A percentile compares a stretch with the other conserved stretches of the same genome.
Evolutionary conservation across 345 rosid species (phyloP).

Genomic region (Erodium maritimum): DNA sequence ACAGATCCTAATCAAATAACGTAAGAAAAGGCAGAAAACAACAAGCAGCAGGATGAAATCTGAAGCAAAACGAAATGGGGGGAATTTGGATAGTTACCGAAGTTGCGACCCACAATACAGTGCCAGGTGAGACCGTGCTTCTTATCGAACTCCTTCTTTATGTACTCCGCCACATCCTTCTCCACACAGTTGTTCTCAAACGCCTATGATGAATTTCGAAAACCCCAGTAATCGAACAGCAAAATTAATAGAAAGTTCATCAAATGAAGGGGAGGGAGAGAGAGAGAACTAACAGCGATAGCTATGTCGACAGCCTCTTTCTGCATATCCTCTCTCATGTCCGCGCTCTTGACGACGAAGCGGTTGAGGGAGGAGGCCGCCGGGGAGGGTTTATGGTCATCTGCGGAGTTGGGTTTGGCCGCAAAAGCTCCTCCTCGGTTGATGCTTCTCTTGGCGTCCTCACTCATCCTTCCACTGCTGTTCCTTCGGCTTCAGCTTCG

Average conservation of each 20-base stretch:
- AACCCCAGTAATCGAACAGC: too few species aligned
- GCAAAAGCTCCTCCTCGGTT: constrained; percentile 26
- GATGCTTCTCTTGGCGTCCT: constrained; percentile 43
- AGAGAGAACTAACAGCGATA: constrained; percentile 34
- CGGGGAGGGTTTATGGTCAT: constrained; percentile 40
- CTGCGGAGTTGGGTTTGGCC: constrained; percentile 28
- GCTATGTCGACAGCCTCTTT: constrained; percentile 83
- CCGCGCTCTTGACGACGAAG: constrained; percentile 79
- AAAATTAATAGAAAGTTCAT: too few species aligned
- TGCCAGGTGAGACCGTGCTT: constrained; percentile 98
- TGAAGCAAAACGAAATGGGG: constrained; percentile 8
- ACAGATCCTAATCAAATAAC: too few species aligned
- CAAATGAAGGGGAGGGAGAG: too few species aligned
- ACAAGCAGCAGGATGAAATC: constrained; percentile 2
- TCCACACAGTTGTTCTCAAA: constrained; percentile 71
- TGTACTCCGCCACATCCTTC: constrained; percentile 94
- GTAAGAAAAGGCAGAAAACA: too few species aligned
- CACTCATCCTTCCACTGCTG: constrained; percentile 28
- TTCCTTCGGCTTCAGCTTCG: too few species aligned
- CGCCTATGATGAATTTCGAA: too few species aligned
- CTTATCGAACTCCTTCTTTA: constrained; percentile 93
- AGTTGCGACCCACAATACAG: constrained; percentile 98
- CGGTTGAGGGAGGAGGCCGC: constrained; percentile 34
- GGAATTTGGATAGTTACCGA: too few species aligned
- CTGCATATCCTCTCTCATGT: constrained; percentile 95